Evolutionary conservation across 139 green algal species (phyloP), one percentile per base, ranked within the genome.

Genomic region (Pleodorina starrii): DNA sequence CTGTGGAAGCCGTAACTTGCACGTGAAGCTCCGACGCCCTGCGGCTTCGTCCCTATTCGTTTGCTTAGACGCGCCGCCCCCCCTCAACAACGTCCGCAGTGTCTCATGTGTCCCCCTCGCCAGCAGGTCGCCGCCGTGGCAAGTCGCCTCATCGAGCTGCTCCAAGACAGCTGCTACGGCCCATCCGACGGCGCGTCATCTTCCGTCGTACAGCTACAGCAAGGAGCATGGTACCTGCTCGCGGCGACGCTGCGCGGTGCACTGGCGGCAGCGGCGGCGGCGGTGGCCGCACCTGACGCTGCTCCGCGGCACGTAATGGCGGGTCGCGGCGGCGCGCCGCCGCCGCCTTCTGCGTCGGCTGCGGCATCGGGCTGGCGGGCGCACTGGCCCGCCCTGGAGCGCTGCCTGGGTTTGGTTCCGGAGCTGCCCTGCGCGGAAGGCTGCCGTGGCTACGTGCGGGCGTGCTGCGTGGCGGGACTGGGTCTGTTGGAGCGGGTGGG

Each of bases 171-270:
- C 51, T 54, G 51, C 51, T 73, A 54, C 78, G 40, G 51, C 51
- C 32, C 72, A 9, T 7, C 51, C 25, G 29, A 68, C 12, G 35
- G 50, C 9, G 23, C 78, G 38, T 16, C 54, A 36, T 69, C 78
- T 38, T 10, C 51, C 35, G 23, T 54, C 51, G 25, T 73, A 48
- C 51, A 73, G 78, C 54, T 73, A 36, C 78, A 51, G 78, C 78
- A 85, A 51, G 54, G 78, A 14, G 78, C 78, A 0, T 85, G 78
- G 78, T 85, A 85, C 50, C 78, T 85, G 36, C 78, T 85, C 35
- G 78, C 78, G 0, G 78, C 78, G 23, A 40, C 78, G 38, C 57
- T 85, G 51, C 51, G 78, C 5, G 78, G 78, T 35, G 38, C 36
- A 0, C 23, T 59, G 17, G 32, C 51, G 50, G 29, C 76, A 48